Percentiles rank a stretch among this genome's conserved stretches.
Evolutionary conservation across 73 alveolate species (phyloP).

Genomic region (Paramecium pentaurelia): DNA sequence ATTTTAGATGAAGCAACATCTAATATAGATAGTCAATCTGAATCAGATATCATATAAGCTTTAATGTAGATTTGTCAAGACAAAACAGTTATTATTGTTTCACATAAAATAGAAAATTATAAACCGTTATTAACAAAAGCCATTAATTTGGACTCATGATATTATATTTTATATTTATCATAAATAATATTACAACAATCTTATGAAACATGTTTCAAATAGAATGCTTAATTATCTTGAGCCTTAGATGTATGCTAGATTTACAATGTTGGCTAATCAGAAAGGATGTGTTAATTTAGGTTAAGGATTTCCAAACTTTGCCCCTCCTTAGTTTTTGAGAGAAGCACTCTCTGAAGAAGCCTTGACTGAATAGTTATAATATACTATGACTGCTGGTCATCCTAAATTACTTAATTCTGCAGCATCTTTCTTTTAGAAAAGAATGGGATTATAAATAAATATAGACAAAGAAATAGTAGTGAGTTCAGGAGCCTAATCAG

Average conservation of each 20-base stretch:
- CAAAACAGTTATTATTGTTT: constrained; percentile 29
- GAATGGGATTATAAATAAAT: background rate
- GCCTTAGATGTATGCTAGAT: constrained; percentile 10
- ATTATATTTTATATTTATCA: background rate
- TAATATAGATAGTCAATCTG: constrained; percentile 27
- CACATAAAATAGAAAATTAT: constrained; percentile 50
- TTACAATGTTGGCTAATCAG: background rate
- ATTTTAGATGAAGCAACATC: constrained; percentile 62
- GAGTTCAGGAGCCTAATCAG: constrained; percentile 53
- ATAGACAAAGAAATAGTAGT: constrained; percentile 25
- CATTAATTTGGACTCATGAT: background rate
- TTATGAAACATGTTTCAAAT: background rate
- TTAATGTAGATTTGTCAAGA: constrained; percentile 35
- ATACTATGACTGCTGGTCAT: constrained; percentile 32
- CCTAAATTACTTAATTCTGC: constrained; percentile 29
- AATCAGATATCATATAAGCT: constrained; percentile 43
- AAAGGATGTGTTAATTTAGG: constrained; percentile 41
- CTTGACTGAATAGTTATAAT: constrained; percentile 33
- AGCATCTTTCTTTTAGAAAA: background rate
- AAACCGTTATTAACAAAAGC: constrained; percentile 10
- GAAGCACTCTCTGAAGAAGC: constrained; percentile 4
- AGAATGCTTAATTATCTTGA: background rate
- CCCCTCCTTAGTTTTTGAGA: constrained; percentile 54
- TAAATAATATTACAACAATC: background rate
- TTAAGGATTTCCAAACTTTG: constrained; percentile 56